These are phyloP conservation scores for Xylaria grammica DNA, from an alignment of 495 filamentous ascomycete species.

Conservation along the genomic window DNA sequence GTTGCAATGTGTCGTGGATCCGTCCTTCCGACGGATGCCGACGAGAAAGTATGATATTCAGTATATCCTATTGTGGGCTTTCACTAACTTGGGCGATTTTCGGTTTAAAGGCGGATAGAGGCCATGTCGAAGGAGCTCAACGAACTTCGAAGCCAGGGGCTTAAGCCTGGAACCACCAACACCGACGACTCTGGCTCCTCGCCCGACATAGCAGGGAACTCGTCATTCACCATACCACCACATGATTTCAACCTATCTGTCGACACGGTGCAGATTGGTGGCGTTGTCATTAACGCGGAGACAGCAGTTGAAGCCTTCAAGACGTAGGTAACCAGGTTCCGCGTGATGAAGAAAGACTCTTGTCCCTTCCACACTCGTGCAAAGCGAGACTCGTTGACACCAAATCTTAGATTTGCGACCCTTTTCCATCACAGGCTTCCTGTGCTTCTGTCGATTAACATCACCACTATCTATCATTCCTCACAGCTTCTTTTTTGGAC, in stretches of 20 bases:
- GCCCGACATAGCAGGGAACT: neutral
- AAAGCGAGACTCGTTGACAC: neutral
- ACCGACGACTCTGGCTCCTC: slow-evolving; percentile 22
- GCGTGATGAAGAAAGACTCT: neutral
- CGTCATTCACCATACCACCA: slow-evolving; percentile 23
- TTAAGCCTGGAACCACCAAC: slow-evolving; percentile 26
- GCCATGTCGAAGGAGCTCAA: slow-evolving; percentile 40
- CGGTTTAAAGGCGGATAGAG: slow-evolving; percentile 30
- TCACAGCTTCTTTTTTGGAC: slow-evolving; percentile 41
- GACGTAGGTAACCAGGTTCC: slow-evolving; percentile 21
- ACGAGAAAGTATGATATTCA: slow-evolving; percentile 34
- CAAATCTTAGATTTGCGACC: slow-evolving; percentile 29
- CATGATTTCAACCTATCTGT: slow-evolving; percentile 32
- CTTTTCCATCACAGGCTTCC: slow-evolving; percentile 34
- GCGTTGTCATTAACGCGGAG: slow-evolving; percentile 27
- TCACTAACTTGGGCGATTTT: slow-evolving; percentile 11
- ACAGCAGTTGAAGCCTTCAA: slow-evolving; percentile 31
- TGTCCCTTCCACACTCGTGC: neutral
- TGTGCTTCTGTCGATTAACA: slow-evolving; percentile 34
- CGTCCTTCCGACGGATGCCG: slow-evolving; percentile 37
- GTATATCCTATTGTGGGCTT: neutral
- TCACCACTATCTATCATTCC: slow-evolving; percentile 33
- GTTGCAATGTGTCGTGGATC: slow-evolving; percentile 35
- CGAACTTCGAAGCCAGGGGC: slow-evolving; percentile 35
- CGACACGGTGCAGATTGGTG: slow-evolving; percentile 30